Conservation (phyloP, 2,329 filamentous ascomycete genomes). For the Penicillium glabrum region DNA sequence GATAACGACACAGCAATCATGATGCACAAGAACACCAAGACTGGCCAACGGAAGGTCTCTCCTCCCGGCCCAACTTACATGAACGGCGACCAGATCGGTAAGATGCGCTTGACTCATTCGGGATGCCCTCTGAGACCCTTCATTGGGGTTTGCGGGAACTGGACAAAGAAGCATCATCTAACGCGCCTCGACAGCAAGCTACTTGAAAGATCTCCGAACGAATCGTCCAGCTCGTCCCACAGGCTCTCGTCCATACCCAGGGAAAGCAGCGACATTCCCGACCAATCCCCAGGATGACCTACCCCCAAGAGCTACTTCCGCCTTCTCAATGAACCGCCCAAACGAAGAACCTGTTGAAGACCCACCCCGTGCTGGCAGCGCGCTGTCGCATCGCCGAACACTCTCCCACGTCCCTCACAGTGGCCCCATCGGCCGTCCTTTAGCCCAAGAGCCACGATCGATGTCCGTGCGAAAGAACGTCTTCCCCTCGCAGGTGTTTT, state of each 20-base stretch:
- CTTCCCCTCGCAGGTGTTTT: constrained; percentile 36
- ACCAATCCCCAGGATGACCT: constrained; percentile 27
- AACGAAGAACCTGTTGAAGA: constrained; percentile 22
- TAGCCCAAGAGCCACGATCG: constrained; percentile 39
- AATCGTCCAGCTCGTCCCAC: constrained; percentile 58
- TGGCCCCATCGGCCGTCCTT: constrained; percentile 35
- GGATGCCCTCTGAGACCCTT: neutral
- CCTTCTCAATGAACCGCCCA: constrained; percentile 39
- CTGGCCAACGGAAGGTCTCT: constrained; percentile 45
- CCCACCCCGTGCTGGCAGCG: constrained; percentile 39
- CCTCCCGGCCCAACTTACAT: constrained; percentile 49
- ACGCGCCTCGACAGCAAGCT: constrained; percentile 49
- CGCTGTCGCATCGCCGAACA: constrained; percentile 40
- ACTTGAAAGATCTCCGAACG: constrained; percentile 60
- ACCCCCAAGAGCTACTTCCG: constrained; percentile 44
- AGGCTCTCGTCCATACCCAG: constrained; percentile 60
- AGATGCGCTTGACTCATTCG: constrained; percentile 17
- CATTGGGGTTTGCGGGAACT: neutral
- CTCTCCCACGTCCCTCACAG: constrained; percentile 29
- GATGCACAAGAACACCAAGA: constrained; percentile 40
- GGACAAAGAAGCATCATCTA: constrained; percentile 1
- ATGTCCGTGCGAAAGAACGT: constrained; percentile 35
- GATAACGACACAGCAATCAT: constrained; percentile 23
- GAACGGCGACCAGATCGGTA: constrained; percentile 49
- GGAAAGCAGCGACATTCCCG: constrained; percentile 41